Evolutionary conservation across 1,139 yeast species (phyloP), one percentile per base, ranked within the genome.

Genomic region (Debaryomycetaceae sp.): DNA sequence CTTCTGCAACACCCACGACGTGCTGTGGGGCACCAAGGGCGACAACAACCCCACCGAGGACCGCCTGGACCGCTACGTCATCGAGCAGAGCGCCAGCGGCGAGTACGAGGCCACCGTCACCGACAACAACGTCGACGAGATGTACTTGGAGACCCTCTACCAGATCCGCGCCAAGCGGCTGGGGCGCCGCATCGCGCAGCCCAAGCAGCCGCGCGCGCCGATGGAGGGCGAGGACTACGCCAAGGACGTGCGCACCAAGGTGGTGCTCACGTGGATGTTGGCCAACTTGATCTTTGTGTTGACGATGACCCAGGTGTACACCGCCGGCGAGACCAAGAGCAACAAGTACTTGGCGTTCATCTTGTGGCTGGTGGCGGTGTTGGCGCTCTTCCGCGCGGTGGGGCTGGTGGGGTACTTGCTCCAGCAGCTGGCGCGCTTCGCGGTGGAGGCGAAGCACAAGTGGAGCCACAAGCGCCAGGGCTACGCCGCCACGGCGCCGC

Each of bases 11-110:
- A 86, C 95, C 4, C 96, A 88, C 59, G 96, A 88, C 65, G 95
- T 88, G 32, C 83, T 95, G 0, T 89, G 96, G 96, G 96, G 96
- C 58, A 89, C 96, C 1, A 88, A 88, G 53, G 96, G 96, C 43
- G 95, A 89, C 40, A 83, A 82, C 42, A 76, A 78, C 41, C 83
- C 80, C 29, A 69, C 78, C 11, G 78, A 77, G 45, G 73, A 67
- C 39, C 56, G 51, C 33, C 39, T 49, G 11, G 65, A 66, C 34
- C 71, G 63, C 39, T 68, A 68, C 39, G 62, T 66, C 34, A 65
- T 68, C 36, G 71, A 67, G 36, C 61, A 65, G 45, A 65, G 66
- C 36, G 73, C 63, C 31, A 55, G 62, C 39, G 75, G 75, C 31
- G 95, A 85, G 47, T 80, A 88, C 33, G 96, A 88, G 46, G 85